Evolutionary conservation across 495 filamentous ascomycete genomes (phyloP).

Genomic region (Ascobolus immersus): DNA sequence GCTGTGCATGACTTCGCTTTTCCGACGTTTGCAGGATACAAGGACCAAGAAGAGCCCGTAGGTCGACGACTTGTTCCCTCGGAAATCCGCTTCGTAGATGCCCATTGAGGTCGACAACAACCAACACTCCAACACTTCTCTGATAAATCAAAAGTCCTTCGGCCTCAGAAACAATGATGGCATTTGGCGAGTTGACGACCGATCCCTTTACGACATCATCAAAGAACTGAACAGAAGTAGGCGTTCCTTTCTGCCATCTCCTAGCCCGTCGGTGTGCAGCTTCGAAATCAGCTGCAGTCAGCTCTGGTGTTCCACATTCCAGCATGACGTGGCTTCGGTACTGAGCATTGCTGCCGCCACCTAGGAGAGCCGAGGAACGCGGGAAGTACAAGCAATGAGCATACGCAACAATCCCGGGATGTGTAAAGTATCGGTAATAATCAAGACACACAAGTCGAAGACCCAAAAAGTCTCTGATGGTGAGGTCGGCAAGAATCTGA

Average conservation of each 20-base stretch:
- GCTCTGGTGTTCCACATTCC: conserved; percentile 1
- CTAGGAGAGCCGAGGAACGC: conserved; percentile 4
- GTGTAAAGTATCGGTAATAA: conserved; percentile 11
- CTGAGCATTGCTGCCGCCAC: background rate
- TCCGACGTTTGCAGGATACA: conserved; percentile 11
- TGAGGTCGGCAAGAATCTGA: conserved; percentile 7
- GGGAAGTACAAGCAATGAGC: conserved; percentile 13
- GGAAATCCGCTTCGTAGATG: conserved; percentile 6
- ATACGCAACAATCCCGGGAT: conserved; percentile 10
- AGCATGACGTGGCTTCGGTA: background rate
- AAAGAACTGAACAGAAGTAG: conserved; percentile 11
- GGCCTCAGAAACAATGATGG: conserved; percentile 11
- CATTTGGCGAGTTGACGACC: conserved; percentile 9
- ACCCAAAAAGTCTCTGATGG: conserved; percentile 7
- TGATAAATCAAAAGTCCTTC: conserved; percentile 11
- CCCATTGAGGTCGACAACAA: conserved; percentile 8
- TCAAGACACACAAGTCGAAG: conserved; percentile 8
- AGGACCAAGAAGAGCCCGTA: conserved; percentile 5
- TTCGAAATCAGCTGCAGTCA: conserved; percentile 10
- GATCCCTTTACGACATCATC: conserved; percentile 11
- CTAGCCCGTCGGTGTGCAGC: conserved; percentile 8
- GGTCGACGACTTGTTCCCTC: conserved; percentile 9
- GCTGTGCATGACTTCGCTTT: conserved; percentile 7
- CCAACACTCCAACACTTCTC: conserved; percentile 9
- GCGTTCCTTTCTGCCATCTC: conserved; percentile 10